phyloP scores from a whole-genome alignment of 306 rosid genomes.

The Quillaja saponaria region DNA sequence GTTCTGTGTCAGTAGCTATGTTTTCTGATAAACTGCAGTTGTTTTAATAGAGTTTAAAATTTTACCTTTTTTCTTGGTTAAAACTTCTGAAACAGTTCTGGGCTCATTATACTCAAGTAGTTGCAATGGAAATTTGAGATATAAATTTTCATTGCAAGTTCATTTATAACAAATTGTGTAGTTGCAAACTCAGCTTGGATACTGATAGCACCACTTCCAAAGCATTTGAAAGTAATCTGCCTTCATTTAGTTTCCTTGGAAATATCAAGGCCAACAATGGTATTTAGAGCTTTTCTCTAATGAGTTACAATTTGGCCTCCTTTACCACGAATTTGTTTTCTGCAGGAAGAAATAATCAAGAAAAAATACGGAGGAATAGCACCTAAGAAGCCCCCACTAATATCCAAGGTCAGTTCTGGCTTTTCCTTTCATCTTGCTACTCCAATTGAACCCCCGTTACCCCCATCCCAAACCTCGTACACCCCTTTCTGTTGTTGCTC shows the following conservation, averaged over 20 bases:
- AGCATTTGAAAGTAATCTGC: conserved; percentile 9
- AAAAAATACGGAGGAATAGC: conserved; percentile 91
- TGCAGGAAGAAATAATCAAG: conserved; percentile 76
- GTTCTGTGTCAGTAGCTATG: background rate
- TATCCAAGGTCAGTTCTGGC: conserved; percentile 70
- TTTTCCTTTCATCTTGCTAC: conserved; percentile 3
- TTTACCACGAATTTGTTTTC: conserved; percentile 18
- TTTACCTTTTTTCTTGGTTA: background rate
- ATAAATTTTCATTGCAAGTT: background rate
- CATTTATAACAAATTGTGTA: background rate
- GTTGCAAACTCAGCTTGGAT: conserved; percentile 1
- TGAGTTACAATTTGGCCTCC: too few relatives aligned
- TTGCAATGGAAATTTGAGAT: background rate
- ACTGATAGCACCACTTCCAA: conserved; percentile 23
- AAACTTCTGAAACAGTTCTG: background rate
- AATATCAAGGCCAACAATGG: conserved; percentile 2
- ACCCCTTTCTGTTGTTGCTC: background rate
- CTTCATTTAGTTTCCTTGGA: background rate
- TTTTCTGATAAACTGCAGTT: conserved; percentile 10
- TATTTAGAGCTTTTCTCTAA: too few relatives aligned
- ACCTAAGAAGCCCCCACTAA: conserved; percentile 89
- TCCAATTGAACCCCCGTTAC: background rate
- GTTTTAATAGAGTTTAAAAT: background rate
- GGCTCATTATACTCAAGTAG: conserved; percentile 2
- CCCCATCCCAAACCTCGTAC: background rate